These are phyloP conservation scores for Linnemannia exigua DNA, from an alignment of 192 early-diverging fungal genomes.

Conservation along the genomic window DNA sequence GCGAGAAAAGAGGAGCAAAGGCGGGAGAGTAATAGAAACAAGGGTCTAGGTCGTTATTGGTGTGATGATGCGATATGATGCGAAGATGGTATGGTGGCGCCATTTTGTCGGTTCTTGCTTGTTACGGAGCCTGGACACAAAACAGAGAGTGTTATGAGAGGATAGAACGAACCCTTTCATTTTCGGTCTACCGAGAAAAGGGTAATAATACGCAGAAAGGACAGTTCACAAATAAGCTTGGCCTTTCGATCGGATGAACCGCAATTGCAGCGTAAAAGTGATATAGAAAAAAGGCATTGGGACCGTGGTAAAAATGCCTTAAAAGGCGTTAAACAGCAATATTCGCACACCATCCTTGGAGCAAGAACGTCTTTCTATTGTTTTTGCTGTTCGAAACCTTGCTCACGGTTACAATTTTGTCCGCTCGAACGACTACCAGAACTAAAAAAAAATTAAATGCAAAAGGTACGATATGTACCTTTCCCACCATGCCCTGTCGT, in stretches of 20 bases:
- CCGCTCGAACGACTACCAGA: background rate
- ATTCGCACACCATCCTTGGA: constrained; percentile 1
- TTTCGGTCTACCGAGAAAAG: background rate
- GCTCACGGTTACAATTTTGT: background rate
- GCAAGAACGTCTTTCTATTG: background rate
- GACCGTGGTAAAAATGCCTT: constrained; percentile 7
- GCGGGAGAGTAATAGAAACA: background rate
- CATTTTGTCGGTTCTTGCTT: constrained; percentile 1
- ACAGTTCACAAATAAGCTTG: background rate
- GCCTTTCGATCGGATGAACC: background rate
- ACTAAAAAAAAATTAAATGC: background rate
- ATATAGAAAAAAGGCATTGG: background rate
- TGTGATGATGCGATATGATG: constrained; percentile 1
- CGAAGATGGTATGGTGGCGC: background rate
- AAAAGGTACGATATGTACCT: background rate
- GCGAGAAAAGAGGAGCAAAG: background rate
- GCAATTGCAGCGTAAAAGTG: background rate
- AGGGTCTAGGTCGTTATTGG: background rate
- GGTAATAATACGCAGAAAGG: background rate
- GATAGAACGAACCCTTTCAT: background rate
- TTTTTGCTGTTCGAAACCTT: background rate
- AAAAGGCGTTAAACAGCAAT: background rate
- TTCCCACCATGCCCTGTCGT: background rate
- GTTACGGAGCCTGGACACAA: constrained; percentile 1
- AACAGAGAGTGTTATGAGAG: background rate